Evolutionary conservation across 805 yeast genomes (phyloP).

Genomic region (Wickerhamomyces pijperi): DNA sequence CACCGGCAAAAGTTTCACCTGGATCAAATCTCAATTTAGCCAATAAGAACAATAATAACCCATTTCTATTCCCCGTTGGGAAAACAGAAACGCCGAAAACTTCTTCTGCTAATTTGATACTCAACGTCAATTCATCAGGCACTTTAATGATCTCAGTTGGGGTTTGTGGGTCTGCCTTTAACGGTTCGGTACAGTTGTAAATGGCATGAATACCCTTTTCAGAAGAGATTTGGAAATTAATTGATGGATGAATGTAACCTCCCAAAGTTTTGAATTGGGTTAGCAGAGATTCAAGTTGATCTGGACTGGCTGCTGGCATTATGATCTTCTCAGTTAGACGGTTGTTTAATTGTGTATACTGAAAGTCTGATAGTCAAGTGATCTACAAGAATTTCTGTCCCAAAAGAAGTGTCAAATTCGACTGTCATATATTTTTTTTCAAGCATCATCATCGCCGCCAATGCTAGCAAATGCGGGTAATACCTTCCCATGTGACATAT

Average conservation of each 20-base stretch:
- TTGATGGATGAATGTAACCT: constrained; percentile 21
- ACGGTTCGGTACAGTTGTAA: constrained; percentile 9
- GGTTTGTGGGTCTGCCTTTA: neutral
- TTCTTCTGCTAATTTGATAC: constrained; percentile 23
- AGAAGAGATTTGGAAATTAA: constrained; percentile 22
- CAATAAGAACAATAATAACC: constrained; percentile 23
- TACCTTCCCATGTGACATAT: no score
- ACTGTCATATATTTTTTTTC: no score
- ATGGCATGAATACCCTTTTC: constrained; percentile 25
- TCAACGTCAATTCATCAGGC: constrained; percentile 27
- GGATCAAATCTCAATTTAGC: constrained; percentile 30
- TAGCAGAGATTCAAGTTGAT: constrained; percentile 10
- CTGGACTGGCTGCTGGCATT: no score
- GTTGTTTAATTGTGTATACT: no score
- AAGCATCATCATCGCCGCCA: no score
- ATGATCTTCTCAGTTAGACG: no score
- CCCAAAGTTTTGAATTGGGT: constrained; percentile 31
- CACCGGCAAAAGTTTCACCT: constrained; percentile 7
- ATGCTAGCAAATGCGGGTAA: no score
- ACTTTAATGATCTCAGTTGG: constrained; percentile 24
- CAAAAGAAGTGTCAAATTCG: no score
- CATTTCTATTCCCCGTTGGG: constrained; percentile 8
- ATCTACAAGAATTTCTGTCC: no score
- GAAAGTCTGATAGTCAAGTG: no score
- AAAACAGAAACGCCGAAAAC: constrained; percentile 14